Percentiles rank a stretch among this genome's conserved stretches.
phyloP scores from a whole-genome alignment of 805 yeast species.

The Nadsonia fulvescens region DNA sequence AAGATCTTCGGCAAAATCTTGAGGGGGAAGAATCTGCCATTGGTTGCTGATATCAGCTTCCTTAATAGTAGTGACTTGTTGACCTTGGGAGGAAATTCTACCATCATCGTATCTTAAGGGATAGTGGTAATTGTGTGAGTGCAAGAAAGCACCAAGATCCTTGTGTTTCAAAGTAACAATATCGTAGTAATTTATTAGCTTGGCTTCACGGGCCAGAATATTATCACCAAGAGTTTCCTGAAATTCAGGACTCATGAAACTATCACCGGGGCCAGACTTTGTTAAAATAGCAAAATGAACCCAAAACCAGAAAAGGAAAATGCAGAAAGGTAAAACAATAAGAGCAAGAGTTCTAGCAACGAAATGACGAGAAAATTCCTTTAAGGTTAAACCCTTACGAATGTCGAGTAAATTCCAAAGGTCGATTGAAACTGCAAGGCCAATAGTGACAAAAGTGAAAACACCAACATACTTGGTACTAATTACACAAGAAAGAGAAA shows the following conservation, averaged over 20 bases:
- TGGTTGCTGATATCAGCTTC: slow-evolving; percentile 43
- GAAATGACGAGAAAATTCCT: slow-evolving; percentile 47
- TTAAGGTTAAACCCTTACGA: slow-evolving; percentile 37
- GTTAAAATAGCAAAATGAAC: slow-evolving; percentile 68
- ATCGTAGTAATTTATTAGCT: slow-evolving; percentile 60
- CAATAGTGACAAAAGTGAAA: slow-evolving; percentile 75
- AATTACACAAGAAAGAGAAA: slow-evolving; percentile 75
- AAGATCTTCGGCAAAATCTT: slow-evolving; percentile 24
- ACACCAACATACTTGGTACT: slow-evolving; percentile 94
- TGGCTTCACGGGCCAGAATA: slow-evolving; percentile 51
- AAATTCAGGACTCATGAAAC: slow-evolving; percentile 86
- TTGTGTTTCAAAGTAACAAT: slow-evolving; percentile 61
- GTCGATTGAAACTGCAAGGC: slow-evolving; percentile 69
- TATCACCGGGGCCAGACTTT: slow-evolving; percentile 91
- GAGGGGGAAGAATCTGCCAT: slow-evolving; percentile 70
- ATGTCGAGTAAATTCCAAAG: slow-evolving; percentile 76
- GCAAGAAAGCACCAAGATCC: slow-evolving; percentile 61
- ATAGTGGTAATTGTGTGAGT: slow-evolving; percentile 60
- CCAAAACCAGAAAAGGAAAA: slow-evolving; percentile 82
- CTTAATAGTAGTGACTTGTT: slow-evolving; percentile 68
- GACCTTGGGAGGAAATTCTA: slow-evolving; percentile 82
- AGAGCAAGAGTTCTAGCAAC: slow-evolving; percentile 53
- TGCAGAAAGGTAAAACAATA: slow-evolving; percentile 59
- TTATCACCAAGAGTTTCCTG: slow-evolving; percentile 85
- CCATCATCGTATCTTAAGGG: slow-evolving; percentile 95